A percentile compares a stretch with the other conserved stretches of the same genome.
These are phyloP conservation scores for Suillus paluster DNA, from an alignment of 768 basidiomycete genomes.

Conservation along the genomic window DNA sequence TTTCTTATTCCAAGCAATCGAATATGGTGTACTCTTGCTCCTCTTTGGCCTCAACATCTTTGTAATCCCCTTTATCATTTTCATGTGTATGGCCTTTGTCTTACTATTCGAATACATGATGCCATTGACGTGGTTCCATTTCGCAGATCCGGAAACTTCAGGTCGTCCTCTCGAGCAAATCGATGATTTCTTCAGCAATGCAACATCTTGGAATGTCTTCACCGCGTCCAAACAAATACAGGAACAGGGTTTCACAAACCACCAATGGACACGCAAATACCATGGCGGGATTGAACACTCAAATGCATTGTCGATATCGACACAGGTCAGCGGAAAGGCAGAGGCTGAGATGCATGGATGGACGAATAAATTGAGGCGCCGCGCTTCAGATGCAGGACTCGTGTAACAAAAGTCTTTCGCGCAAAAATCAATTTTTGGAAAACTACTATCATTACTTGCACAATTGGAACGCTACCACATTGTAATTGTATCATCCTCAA, in stretches of 20 bases:
- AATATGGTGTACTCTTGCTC: slow-evolving; percentile 11
- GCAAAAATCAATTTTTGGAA: too few relatives aligned
- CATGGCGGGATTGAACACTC: not conserved
- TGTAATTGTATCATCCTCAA: not conserved
- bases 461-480: not conserved
- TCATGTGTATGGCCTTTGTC: slow-evolving; percentile 7
- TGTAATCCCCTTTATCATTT: slow-evolving; percentile 12
- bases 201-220: slow-evolving; percentile 12
- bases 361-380: not conserved
- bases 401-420: not conserved
- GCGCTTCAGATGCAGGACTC: slow-evolving; percentile 1
- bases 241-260: not conserved
- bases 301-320: not conserved
- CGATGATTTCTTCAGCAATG: slow-evolving; percentile 13
- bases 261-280: slow-evolving; percentile 1
- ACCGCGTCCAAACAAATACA: not conserved
- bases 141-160: slow-evolving; percentile 11
- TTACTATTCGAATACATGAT: not conserved
- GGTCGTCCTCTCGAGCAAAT: slow-evolving; percentile 11
- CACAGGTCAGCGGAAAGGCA: not conserved
- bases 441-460: too few relatives aligned
- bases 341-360: not conserved
- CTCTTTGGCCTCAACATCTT: slow-evolving; percentile 14
- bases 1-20: slow-evolving; percentile 14
- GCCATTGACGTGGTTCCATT: not conserved